These are phyloP conservation scores for Curvularia sp. DNA, from an alignment of 2,329 filamentous ascomycete genomes.

Conservation along the genomic window DNA sequence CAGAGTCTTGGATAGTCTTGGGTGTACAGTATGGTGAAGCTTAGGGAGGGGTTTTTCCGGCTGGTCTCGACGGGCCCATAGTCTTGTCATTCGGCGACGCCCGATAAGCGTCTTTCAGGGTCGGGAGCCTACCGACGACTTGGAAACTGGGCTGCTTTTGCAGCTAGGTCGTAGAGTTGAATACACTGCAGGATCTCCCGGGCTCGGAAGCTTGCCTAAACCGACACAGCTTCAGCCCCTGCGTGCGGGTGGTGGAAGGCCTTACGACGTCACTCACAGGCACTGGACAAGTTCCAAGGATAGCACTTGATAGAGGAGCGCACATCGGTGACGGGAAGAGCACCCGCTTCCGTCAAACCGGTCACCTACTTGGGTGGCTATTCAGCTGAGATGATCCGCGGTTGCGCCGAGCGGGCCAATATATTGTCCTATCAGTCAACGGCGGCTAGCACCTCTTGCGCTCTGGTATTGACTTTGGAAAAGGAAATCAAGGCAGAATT, in stretches of 20 bases:
- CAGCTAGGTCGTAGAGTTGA: conserved; percentile 14
- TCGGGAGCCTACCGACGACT: conserved; percentile 28
- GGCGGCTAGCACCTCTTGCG: conserved; percentile 6
- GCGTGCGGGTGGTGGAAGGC: conserved; percentile 1
- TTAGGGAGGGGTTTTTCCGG: neutral
- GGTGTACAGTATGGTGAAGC: neutral
- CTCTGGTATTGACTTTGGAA: conserved; percentile 14
- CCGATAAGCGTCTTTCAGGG: conserved; percentile 9
- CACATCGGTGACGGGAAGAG: conserved; percentile 1
- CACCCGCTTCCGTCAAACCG: conserved; percentile 12
- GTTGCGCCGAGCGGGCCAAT: conserved; percentile 13
- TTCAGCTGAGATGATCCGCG: conserved; percentile 7
- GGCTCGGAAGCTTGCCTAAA: conserved; percentile 17
- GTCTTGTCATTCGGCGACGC: neutral
- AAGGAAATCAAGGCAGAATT: conserved; percentile 15
- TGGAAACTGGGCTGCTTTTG: conserved; percentile 28
- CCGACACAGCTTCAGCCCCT: conserved; percentile 12
- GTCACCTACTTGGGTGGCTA: conserved; percentile 6
- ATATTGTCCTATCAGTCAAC: conserved; percentile 14
- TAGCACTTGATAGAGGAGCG: neutral
- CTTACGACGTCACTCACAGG: conserved; percentile 4
- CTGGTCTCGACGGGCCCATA: neutral
- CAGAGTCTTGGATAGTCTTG: neutral
- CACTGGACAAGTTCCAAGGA: neutral
- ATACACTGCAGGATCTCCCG: conserved; percentile 24